Base-by-base conservation (phyloP, 331 rosid species). In the Cydonia oblonga region DNA sequence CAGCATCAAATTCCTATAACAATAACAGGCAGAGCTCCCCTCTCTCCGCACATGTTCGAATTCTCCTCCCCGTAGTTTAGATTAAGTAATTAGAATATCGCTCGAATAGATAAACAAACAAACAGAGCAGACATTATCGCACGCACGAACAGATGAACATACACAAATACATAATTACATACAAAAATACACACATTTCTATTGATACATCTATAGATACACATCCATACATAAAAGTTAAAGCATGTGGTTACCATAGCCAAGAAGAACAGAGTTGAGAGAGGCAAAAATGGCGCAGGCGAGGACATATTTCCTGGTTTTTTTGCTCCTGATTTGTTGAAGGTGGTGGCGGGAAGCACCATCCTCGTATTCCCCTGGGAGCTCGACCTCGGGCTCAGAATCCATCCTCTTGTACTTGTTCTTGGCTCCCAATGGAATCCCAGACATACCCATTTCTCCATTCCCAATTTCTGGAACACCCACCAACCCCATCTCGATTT, bases 371-470 rank as follows among this genome's bases (percentile, higher is more conserved):
- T 16, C 54, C n/a, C 2, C 4, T 5, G 54, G 16, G 54, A 35
- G 51, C 9, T 86, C 96, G 13, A 85, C 89, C 2, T 23, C 53
- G 7, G 81, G 23, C 81, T 88, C 86, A 5, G 87, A 85, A 76
- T 77, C 74, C 98, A 92, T 92, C 84, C 87, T 88, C 85, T 29
- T 72, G 80, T 92, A 92, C 82, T 90, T 90, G 68, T 86, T 92
- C 83, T 88, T 92, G 8, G 80, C 58, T 54, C 96, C 92, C 84
- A 92, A 24, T 5, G 96, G 81, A 61, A 90, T 76, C 58, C 80
- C 85, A 62, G 96, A 85, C 78, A 87, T 56, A 5, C 87, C 96
- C 85, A 73, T 67, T 68, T 92, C 92, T 25, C 81, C 90, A 64
- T 83, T 75, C 66, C 92, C 92, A 66, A 82, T 87, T 71, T 90